Percentiles rank a stretch among this genome's conserved stretches.
Conservation (phyloP, 2,329 filamentous ascomycete species). For the Pseudocercospora pini-densiflorae region DNA sequence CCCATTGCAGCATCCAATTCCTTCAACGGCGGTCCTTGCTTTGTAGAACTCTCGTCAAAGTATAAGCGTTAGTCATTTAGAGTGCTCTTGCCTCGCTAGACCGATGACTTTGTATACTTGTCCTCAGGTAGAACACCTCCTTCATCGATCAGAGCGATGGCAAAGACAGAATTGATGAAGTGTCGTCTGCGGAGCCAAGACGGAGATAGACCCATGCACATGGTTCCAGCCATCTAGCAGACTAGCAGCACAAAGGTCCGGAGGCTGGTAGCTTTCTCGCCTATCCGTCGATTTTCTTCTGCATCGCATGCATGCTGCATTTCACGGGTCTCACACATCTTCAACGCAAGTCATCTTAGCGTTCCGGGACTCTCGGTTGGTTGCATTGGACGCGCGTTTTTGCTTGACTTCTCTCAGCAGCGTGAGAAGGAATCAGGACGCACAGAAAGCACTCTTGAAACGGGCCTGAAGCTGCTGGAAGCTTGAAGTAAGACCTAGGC, state of each 20-base stretch:
- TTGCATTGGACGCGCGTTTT: slow-evolving; percentile 15
- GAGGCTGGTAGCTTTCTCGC: slow-evolving; percentile 6
- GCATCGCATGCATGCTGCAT: slow-evolving; percentile 16
- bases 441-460: too few species aligned
- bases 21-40: neutral
- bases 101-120: neutral
- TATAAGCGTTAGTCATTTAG: neutral
- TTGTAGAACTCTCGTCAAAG: neutral
- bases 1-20: neutral
- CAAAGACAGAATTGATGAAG: neutral
- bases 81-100: slow-evolving; percentile 5
- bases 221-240: slow-evolving; percentile 10
- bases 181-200: slow-evolving; percentile 12
- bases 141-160: neutral
- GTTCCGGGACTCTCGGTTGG: slow-evolving; percentile 9
- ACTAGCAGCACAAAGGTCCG: neutral
- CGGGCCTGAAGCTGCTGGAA: neutral
- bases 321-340: slow-evolving; percentile 2
- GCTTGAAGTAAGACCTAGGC: slow-evolving; percentile 3
- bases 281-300: slow-evolving; percentile 12
- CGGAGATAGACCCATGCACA: slow-evolving; percentile 9
- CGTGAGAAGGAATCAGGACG: neutral
- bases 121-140: neutral
- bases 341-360: slow-evolving; percentile 19
- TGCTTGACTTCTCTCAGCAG: slow-evolving; percentile 7